These are phyloP conservation scores for Cladorrhinum sp. DNA, from an alignment of 2,329 filamentous ascomycete genomes.

Conservation along the genomic window DNA sequence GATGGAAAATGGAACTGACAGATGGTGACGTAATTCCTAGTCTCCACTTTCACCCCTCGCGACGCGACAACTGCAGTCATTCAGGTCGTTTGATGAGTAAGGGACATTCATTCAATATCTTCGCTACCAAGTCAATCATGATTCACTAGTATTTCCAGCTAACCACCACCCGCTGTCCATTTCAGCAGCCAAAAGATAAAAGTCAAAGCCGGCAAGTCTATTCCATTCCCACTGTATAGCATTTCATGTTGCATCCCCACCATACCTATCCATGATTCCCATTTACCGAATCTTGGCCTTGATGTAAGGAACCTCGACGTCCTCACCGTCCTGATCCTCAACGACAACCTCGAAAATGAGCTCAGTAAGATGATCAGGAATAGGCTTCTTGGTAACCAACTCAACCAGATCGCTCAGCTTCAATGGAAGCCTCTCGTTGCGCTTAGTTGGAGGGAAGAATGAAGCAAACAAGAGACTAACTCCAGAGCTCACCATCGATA, in stretches of 20 bases:
- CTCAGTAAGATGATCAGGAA: conserved; percentile 89
- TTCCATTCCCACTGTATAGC: neutral
- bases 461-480: conserved; percentile 91
- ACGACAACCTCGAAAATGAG: conserved; percentile 95
- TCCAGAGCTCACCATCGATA: conserved; percentile 95
- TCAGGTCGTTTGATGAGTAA: conserved; percentile 11
- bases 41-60: neutral
- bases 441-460: conserved; percentile 77
- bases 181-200: too few relatives aligned
- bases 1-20: conserved; percentile 6
- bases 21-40: conserved; percentile 16
- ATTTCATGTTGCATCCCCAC: neutral
- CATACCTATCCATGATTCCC: neutral
- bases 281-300: conserved; percentile 69
- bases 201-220: neutral
- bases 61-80: neutral
- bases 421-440: conserved; percentile 77
- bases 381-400: conserved; percentile 84
- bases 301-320: conserved; percentile 96
- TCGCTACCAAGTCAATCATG: neutral
- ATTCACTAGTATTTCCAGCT: too few relatives aligned
- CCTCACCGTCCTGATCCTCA: conserved; percentile 83
- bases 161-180: too few relatives aligned
- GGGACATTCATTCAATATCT: neutral
- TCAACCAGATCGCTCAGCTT: conserved; percentile 88